Evolutionary conservation across 2,329 filamentous ascomycete genomes (phyloP).

Genomic region (Hypoxylon sp.): DNA sequence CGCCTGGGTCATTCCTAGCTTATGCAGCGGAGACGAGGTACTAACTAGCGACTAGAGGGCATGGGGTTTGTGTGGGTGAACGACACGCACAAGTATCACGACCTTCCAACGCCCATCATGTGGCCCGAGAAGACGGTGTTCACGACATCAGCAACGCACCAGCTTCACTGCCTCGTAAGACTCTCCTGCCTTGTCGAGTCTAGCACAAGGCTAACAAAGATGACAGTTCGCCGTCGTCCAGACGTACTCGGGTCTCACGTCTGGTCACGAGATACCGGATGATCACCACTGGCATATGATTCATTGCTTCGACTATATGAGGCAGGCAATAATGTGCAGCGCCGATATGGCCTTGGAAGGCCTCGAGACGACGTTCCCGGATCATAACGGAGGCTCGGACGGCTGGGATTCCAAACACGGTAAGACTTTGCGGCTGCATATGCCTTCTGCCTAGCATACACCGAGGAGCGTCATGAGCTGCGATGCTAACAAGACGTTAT

Average conservation of each 20-base stretch:
- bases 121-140: conserved; percentile 49
- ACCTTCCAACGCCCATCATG: conserved; percentile 44
- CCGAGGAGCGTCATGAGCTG: too few relatives aligned
- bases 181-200: not conserved
- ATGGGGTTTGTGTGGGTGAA: conserved; percentile 49
- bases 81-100: conserved; percentile 43
- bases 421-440: conserved; percentile 33
- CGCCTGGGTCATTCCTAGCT: not conserved
- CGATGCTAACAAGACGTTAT: conserved; percentile 3
- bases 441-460: too few relatives aligned
- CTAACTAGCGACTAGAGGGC: conserved; percentile 39
- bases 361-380: conserved; percentile 56
- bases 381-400: conserved; percentile 55
- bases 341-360: conserved; percentile 57
- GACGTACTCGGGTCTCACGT: conserved; percentile 53
- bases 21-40: not conserved
- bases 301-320: conserved; percentile 58
- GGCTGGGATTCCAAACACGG: conserved; percentile 57
- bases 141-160: conserved; percentile 52
- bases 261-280: conserved; percentile 50
- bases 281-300: conserved; percentile 59
- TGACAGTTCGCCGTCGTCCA: conserved; percentile 51
- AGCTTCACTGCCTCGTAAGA: conserved; percentile 51
- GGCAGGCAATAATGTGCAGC: conserved; percentile 56
- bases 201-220: conserved; percentile 1